Evolutionary conservation across 2,329 filamentous ascomycete genomes (phyloP).

Genomic region (Chaetomiaceae sp.): DNA sequence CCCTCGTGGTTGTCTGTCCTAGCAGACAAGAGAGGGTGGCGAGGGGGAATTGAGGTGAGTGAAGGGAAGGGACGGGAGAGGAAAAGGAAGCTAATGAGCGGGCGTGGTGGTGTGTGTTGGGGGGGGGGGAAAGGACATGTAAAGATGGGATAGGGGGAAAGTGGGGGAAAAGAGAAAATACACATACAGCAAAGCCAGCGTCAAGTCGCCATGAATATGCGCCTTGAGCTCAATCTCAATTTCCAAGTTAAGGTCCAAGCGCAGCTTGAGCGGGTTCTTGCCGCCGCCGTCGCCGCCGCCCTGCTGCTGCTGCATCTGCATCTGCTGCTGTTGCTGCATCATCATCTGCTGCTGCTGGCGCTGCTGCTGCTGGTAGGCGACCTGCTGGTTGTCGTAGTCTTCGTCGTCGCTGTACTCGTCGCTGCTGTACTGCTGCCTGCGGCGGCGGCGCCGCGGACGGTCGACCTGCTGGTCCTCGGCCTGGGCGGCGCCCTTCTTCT

Average conservation of each 20-base stretch:
- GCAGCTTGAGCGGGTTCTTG: conserved; percentile 62
- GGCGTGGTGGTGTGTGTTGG: no score
- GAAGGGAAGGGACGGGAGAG: background rate
- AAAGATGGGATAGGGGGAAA: background rate
- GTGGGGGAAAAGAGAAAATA: background rate
- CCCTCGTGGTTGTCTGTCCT: no score
- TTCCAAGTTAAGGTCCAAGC: conserved; percentile 71
- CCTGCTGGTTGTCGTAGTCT: conserved; percentile 21
- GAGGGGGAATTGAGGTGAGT: background rate
- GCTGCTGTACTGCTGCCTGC: conserved; percentile 15
- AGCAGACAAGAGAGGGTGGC: background rate
- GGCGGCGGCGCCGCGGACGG: conserved; percentile 14
- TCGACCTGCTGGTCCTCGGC: conserved; percentile 26
- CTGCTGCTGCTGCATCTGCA: conserved; percentile 31
- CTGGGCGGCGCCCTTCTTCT: conserved; percentile 20
- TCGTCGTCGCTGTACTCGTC: conserved; percentile 21
- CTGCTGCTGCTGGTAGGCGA: conserved; percentile 24
- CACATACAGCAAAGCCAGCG: conserved; percentile 63
- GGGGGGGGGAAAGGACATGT: no score
- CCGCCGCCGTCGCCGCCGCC: conserved; percentile 31
- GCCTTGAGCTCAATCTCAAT: conserved; percentile 77
- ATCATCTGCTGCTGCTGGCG: conserved; percentile 25
- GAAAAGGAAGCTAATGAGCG: no score
- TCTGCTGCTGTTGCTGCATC: conserved; percentile 26
- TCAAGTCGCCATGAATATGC: conserved; percentile 72